Conservation (phyloP, 495 filamentous ascomycete genomes). For the Tetracladium setigerum region DNA sequence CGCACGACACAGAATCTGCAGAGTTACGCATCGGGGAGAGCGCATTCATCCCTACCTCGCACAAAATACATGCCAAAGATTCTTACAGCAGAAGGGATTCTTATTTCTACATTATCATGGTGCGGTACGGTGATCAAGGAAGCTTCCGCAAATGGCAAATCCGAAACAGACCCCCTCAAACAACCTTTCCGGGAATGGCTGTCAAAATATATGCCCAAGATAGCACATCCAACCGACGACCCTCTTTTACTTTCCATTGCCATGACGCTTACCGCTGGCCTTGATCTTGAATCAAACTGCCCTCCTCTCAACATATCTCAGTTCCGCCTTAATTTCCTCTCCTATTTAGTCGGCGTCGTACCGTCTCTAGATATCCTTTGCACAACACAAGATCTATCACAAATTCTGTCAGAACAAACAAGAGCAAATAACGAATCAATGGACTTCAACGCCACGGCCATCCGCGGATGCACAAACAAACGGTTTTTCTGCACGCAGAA, state of each 20-base stretch:
- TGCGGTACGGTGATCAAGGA: conserved; percentile 1
- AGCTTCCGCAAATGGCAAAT: not conserved
- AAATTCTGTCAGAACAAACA: not conserved
- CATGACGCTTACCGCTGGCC: conserved; percentile 8
- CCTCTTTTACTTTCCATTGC: conserved; percentile 8
- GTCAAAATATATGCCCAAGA: conserved; percentile 7
- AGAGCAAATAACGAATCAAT: not conserved
- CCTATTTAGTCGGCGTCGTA: conserved; percentile 1
- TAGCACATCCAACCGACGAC: conserved; percentile 1
- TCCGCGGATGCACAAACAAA: conserved; percentile 3
- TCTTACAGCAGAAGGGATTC: conserved; percentile 3
- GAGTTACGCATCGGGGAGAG: conserved; percentile 5
- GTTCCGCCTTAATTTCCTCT: conserved; percentile 5
- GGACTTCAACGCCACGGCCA: not conserved
- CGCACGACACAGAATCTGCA: conserved; percentile 6
- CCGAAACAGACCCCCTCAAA: not conserved
- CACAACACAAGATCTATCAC: not conserved
- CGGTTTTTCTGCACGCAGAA: conserved; percentile 8
- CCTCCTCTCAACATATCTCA: conserved; percentile 7
- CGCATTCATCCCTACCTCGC: conserved; percentile 4
- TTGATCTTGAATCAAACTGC: conserved; percentile 3
- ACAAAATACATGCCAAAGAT: conserved; percentile 2
- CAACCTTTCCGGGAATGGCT: conserved; percentile 7
- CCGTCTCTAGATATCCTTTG: conserved; percentile 8
- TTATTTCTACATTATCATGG: conserved; percentile 8